Evolutionary conservation across 352 stramenopile genomes (phyloP).

Genomic region (Phytophthora idaei): DNA sequence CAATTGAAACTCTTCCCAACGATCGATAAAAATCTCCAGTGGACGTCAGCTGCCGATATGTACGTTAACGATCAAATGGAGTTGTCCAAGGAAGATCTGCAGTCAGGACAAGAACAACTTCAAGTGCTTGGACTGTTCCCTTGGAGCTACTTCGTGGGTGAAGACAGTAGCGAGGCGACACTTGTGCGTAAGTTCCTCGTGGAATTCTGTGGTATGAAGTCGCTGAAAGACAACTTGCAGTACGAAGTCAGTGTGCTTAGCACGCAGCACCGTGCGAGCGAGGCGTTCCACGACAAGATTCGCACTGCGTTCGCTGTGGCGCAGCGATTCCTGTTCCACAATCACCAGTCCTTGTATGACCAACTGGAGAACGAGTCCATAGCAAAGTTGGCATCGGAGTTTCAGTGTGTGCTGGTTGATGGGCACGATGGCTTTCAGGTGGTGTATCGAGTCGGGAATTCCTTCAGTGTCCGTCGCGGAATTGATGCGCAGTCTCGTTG

Average conservation of each 20-base stretch:
- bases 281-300: constrained; percentile 33
- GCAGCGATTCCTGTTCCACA: constrained; percentile 64
- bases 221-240: constrained; percentile 51
- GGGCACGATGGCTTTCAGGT: constrained; percentile 54
- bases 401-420: constrained; percentile 51
- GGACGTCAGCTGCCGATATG: constrained; percentile 38
- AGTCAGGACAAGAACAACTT: constrained; percentile 26
- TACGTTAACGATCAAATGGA: constrained; percentile 76
- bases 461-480: constrained; percentile 44
- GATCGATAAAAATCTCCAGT: constrained; percentile 22
- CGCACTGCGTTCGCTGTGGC: constrained; percentile 42
- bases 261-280: constrained; percentile 32
- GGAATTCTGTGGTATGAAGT: constrained; percentile 55
- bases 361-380: constrained; percentile 45
- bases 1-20: constrained; percentile 40
- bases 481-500: constrained; percentile 34
- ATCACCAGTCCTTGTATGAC: constrained; percentile 47
- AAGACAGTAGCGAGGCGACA: constrained; percentile 9
- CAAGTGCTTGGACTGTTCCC: constrained; percentile 60
- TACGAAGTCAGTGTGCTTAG: constrained; percentile 61
- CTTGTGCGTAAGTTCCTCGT: constrained; percentile 44
- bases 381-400: constrained; percentile 21
- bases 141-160: constrained; percentile 49
- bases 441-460: constrained; percentile 51
- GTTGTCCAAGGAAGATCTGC: constrained; percentile 40